Evolutionary conservation across 2,329 filamentous ascomycete species (phyloP).

Genomic region (Beauveria varroae): DNA sequence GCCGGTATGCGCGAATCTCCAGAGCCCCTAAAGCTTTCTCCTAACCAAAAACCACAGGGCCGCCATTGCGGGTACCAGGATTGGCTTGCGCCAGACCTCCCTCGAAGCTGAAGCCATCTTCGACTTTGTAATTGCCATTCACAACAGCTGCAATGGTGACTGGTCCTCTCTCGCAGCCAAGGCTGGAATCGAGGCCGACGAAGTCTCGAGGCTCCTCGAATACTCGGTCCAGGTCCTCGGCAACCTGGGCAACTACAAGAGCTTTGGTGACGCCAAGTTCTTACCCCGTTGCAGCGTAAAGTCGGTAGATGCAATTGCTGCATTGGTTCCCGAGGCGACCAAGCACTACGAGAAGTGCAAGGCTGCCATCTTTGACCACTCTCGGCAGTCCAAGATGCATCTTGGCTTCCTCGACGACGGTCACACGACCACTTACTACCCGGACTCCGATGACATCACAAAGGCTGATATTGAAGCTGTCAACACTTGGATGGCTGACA

Average conservation of each 20-base stretch:
- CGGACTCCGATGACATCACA: constrained; percentile 65
- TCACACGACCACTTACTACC: constrained; percentile 78
- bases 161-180: constrained; percentile 62
- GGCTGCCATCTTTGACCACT: constrained; percentile 64
- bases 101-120: constrained; percentile 76
- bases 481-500: constrained; percentile 65
- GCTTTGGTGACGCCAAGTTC: constrained; percentile 80
- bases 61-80: constrained; percentile 67
- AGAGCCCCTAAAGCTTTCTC: constrained; percentile 36
- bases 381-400: constrained; percentile 60
- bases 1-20: constrained; percentile 47
- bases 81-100: constrained; percentile 74
- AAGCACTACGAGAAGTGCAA: constrained; percentile 60
- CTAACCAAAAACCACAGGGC: constrained; percentile 43
- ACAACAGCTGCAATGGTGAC: constrained; percentile 59
- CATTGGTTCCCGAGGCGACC: constrained; percentile 51
- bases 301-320: constrained; percentile 57
- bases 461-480: constrained; percentile 67
- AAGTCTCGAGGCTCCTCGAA: constrained; percentile 63
- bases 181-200: constrained; percentile 54
- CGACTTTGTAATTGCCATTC: constrained; percentile 68
- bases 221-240: constrained; percentile 74
- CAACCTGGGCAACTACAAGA: constrained; percentile 80
- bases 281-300: constrained; percentile 62
- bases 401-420: constrained; percentile 67